Conservation (phyloP, 441 rosid species). For the Euphorbia schlechtendalii region DNA sequence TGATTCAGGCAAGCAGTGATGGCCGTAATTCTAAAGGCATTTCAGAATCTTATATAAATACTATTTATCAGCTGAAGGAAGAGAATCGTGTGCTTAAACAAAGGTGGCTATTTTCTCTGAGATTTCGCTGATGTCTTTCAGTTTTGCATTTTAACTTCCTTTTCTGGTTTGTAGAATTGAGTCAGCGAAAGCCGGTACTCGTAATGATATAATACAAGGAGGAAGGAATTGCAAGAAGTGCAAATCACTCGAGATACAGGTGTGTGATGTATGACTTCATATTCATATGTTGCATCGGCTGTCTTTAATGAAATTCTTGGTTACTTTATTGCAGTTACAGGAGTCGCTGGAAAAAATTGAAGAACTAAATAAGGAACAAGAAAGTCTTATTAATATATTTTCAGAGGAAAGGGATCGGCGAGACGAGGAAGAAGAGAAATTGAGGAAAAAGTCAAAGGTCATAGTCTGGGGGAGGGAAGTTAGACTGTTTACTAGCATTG, state of each 20-base stretch:
- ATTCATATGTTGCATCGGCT: neutral
- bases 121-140: slow-evolving; percentile 2
- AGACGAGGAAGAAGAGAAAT: slow-evolving; percentile 54
- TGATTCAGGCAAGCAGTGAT: slow-evolving; percentile 19
- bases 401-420: slow-evolving; percentile 70
- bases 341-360: slow-evolving; percentile 40
- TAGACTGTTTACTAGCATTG: neutral
- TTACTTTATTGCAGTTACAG: slow-evolving; percentile 34
- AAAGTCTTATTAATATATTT: slow-evolving; percentile 52
- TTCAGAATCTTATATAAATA: slow-evolving; percentile 20
- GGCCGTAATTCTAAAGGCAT: slow-evolving; percentile 2
- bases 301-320: neutral
- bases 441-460: slow-evolving; percentile 61
- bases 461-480: neutral
- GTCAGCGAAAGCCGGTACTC: slow-evolving; percentile 29
- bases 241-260: slow-evolving; percentile 50
- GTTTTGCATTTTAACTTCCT: slow-evolving; percentile 4
- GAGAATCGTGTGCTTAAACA: slow-evolving; percentile 50
- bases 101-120: slow-evolving; percentile 32
- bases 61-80: slow-evolving; percentile 37
- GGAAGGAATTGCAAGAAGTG: slow-evolving; percentile 41
- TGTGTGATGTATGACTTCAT: slow-evolving; percentile 13
- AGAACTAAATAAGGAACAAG: slow-evolving; percentile 59
- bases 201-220: slow-evolving; percentile 23
- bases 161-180: slow-evolving; percentile 34